Base-by-base conservation (phyloP, 139 green algal species). In the Chlorella sp. region DNA sequence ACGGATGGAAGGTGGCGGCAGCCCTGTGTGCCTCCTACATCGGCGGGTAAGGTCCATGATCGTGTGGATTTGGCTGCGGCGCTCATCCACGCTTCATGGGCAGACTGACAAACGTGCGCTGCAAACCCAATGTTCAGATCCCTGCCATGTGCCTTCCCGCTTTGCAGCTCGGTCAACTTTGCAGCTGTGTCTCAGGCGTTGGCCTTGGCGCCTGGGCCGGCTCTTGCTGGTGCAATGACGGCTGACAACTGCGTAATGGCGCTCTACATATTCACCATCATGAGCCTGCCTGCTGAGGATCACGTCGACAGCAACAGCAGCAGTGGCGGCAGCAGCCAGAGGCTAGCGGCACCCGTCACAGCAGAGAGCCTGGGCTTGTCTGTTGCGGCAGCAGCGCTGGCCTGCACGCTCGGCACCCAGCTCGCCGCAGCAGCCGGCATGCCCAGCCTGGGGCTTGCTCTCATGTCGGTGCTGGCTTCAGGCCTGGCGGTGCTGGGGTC, bases 191-290 rank as follows among this genome's bases (percentile, higher is more conserved):
- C 91, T 3, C 41, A 88, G 82, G 88, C 92, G 28, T 72, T 93
- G 67, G 74, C 68, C 17, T 36, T 92, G 71, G 34, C 74, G 1
- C 67, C 83, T 12, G 80, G 87, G 30, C 51, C 85, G 13, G 32
- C 85, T 4, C 51, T 97, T 5, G 91, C 91, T 0, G 89, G 86
- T 3, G 89, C 92, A 7, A 95, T 97, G 87, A 90, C 94, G 0
- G 91, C 91, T 1, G 95, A 97, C 82, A 98, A 97, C 80, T 81
- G 96, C 0, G 90, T 83, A 1, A 98, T 97, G 95, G 90, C 88
- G 1, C 73, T 82, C 1, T 94, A 94, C 85, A 88, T 97, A 26
- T 82, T 86, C 0, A 71, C 80, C 3, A 86, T 96, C n/a, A 91
- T 92, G 82, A 55, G 86, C 56, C 87, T 92, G 4, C 89, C 91